Evolutionary conservation across 768 basidiomycete genomes (phyloP).

Genomic region (Leccinum rimulosum): DNA sequence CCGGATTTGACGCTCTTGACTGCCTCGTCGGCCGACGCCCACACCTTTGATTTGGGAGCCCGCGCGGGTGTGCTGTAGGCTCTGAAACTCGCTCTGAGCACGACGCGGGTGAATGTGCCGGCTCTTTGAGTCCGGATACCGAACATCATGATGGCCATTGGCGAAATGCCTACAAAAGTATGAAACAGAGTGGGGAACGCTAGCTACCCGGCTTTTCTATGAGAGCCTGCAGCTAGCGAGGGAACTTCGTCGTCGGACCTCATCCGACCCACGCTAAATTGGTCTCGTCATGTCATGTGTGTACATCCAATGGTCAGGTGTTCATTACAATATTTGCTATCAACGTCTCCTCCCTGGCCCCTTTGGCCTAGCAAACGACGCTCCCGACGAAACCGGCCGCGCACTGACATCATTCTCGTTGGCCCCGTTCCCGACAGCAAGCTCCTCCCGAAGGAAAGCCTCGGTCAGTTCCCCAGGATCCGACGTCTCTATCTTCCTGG

Average conservation of each 20-base stretch:
- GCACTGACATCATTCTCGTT: constrained; percentile 5
- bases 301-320: not conserved
- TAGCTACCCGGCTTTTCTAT: not conserved
- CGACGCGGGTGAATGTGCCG: constrained; percentile 13
- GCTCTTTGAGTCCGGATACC: constrained; percentile 12
- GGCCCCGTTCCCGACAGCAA: constrained; percentile 37
- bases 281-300: not conserved
- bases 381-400: constrained; percentile 29
- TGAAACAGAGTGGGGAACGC: not conserved
- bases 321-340: not conserved
- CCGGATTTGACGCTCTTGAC: constrained; percentile 81
- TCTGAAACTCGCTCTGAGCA: constrained; percentile 20
- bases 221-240: not conserved
- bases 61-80: constrained; percentile 27
- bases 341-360: constrained; percentile 60
- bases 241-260: constrained; percentile 18
- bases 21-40: constrained; percentile 78
- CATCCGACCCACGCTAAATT: constrained; percentile 15
- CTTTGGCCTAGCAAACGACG: constrained; percentile 65
- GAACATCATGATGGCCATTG: constrained; percentile 29
- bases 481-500: constrained; percentile 80
- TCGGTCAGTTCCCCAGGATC: constrained; percentile 73
- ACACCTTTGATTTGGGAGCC: constrained; percentile 61
- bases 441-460: constrained; percentile 55
- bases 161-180: not conserved